Evolutionary conservation across 768 basidiomycete species (phyloP), one percentile per base, ranked within the genome.

Genomic region (Phaeolepiota aurea): DNA sequence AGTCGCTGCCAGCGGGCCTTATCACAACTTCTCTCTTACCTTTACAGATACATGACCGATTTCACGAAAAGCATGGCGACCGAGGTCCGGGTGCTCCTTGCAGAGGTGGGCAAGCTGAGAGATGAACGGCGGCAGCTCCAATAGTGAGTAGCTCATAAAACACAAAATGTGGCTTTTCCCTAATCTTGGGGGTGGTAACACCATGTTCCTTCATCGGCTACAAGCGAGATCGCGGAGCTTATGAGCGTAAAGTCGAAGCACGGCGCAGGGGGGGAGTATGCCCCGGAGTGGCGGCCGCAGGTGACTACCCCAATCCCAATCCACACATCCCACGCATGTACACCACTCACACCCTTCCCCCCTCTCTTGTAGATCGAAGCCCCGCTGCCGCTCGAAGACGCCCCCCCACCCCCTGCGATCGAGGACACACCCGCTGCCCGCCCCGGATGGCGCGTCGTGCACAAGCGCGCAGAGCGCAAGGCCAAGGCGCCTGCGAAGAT

Each of bases 171-270:
- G n/a, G n/a, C n/a, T n/a, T n/a, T n/a, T n/a, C 20, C 68, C 20
- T n/a, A 18, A 11, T 22, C 40, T 23, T 13, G 37, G 38, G 32
- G 20, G 13, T 37, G 7, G n/a, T n/a, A 23, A 7, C 21, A 31
- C 2, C 36, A 45, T 32, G 40, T 40, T 11, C 28, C 18, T 37
- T 30, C 30, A 38, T 34, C n/a, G 35, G 28, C 20, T 4, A 38
- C 52, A 13, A 89, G 87, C 47, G 87, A 91, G 58, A 87, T 91
- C 48, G 79, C 87, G 18, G 84, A 86, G 56, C 67, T 90, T 44
- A 83, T 90, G 83, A 73, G 76, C 37, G 68, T 87, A 37, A 86
- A 87, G 56, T 78, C 86, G 14, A 89, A 90, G 57, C 82, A 87
- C 55, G 81, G 85, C 14, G 72, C 79, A 1, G 85, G 81, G 25